These are phyloP conservation scores for Xylariomycetidae sp. DNA, from an alignment of 2,329 filamentous ascomycete genomes.

Conservation along the genomic window DNA sequence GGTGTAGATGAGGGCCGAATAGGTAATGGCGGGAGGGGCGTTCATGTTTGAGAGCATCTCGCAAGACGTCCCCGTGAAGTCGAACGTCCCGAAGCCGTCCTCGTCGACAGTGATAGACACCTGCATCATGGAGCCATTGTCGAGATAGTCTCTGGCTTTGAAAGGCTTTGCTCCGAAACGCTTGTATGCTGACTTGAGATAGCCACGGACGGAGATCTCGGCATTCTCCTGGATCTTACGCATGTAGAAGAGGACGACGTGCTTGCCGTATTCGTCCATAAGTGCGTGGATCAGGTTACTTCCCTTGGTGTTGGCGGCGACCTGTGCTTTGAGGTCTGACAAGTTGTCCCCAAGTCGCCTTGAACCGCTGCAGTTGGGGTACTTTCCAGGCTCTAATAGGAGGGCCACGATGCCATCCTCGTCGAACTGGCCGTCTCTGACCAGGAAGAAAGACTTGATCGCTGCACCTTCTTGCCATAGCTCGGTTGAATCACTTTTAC, in stretches of 20 bases:
- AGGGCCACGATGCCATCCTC: conserved; percentile 26
- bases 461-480: conserved; percentile 39
- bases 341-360: conserved; percentile 35
- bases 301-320: conserved; percentile 37
- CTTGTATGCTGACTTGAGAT: conserved; percentile 31
- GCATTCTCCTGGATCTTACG: conserved; percentile 35
- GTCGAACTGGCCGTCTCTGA: conserved; percentile 30
- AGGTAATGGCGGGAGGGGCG: conserved; percentile 25
- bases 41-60: conserved; percentile 32
- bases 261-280: conserved; percentile 28
- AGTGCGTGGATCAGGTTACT: conserved; percentile 27
- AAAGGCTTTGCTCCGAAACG: conserved; percentile 49
- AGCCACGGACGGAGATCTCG: conserved; percentile 28
- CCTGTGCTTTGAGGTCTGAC: conserved; percentile 31
- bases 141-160: conserved; percentile 66
- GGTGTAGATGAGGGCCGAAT: conserved; percentile 25
- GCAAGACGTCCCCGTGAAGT: conserved; percentile 44
- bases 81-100: conserved; percentile 64
- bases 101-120: conserved; percentile 49
- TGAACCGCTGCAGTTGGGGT: conserved; percentile 31
- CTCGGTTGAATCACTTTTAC: conserved; percentile 18
- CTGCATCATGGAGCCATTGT: conserved; percentile 42
- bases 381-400: conserved; percentile 27
- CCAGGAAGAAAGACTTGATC: conserved; percentile 32
- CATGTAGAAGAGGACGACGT: conserved; percentile 33